Evolutionary conservation across 129 eudicot species (phyloP).

Genomic region (Glebionis coronaria): DNA sequence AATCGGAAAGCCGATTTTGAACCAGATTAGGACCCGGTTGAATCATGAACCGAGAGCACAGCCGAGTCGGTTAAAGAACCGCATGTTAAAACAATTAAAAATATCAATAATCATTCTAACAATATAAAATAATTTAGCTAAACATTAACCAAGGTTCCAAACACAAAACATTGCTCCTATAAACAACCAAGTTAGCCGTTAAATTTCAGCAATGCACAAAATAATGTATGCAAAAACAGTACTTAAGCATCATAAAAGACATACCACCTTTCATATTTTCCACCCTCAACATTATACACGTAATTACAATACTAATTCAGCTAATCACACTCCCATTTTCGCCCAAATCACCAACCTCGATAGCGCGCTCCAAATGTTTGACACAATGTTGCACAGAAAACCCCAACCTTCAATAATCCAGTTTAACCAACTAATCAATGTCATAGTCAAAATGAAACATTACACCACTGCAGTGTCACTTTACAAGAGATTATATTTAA

Average conservation of each 20-base stretch:
- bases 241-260: not conserved
- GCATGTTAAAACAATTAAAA: too few relatives aligned
- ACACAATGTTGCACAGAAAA: not conserved
- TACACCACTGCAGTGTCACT: not conserved
- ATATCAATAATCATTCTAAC: too few relatives aligned
- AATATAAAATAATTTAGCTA: too few relatives aligned
- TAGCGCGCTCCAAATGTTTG: constrained; percentile 1
- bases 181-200: too few relatives aligned
- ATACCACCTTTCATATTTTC: not conserved
- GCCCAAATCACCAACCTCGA: not conserved
- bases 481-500: not conserved
- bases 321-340: not conserved
- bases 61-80: too few relatives aligned
- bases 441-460: constrained; percentile 2
- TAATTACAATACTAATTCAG: not conserved
- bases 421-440: not conserved
- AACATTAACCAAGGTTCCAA: too few relatives aligned
- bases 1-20: too few relatives aligned
- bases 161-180: too few relatives aligned
- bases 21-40: too few relatives aligned
- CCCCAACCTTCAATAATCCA: not conserved
- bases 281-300: not conserved
- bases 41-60: too few relatives aligned
- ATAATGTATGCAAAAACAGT: not conserved
- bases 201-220: not conserved